Evolutionary conservation across 257 asterid species (phyloP), one percentile per base, ranked within the genome.

Genomic region (Nicotiana tomentosiformis): DNA sequence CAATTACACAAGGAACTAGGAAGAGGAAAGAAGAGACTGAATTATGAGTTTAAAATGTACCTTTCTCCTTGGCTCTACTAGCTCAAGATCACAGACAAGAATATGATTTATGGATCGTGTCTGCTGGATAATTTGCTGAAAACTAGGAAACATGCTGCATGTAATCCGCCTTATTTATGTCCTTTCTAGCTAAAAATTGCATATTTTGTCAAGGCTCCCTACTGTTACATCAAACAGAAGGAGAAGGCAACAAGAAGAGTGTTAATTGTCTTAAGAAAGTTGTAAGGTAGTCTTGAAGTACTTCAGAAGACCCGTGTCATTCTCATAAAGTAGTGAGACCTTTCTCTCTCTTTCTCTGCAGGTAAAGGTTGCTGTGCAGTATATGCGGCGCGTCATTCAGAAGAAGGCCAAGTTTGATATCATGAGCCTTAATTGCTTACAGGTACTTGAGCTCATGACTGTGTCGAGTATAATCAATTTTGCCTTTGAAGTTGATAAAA

Each of bases 321-420:
- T 72, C 58, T 43, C 62, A 77, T 80, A 72, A 72, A 61, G 46
- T 77, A 53, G 51, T 78, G 69, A 86, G 78, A 74, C 33, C 77
- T 62, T 55, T 69, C 56, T 72, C 49, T 79, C 60, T 66, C 82
- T 80, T 51, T 68, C 56, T 66, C 58, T 66, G 78, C 90, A 95
- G 99, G 93, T 96, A 72, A 96, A 94, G 89, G 93, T 96, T 91
- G 99, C 93, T 89, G 88, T 95, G 85, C 97, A 94, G 74, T 95
- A 95, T 87, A 94, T 94, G 99, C 91, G 99, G 23, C 94, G 96
- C 29, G 91, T 92, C 80, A 95, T 95, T 84, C 97, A 87, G 89
- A 95, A 90, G 90, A 95, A 90, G 89, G 99, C 99, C 84, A 93
- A 94, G 84, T 95, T 95, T 84, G 99, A 95, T 89, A 94, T 94